Conservation (phyloP, 148 eudicot species). For the Persicaria maculosa region DNA sequence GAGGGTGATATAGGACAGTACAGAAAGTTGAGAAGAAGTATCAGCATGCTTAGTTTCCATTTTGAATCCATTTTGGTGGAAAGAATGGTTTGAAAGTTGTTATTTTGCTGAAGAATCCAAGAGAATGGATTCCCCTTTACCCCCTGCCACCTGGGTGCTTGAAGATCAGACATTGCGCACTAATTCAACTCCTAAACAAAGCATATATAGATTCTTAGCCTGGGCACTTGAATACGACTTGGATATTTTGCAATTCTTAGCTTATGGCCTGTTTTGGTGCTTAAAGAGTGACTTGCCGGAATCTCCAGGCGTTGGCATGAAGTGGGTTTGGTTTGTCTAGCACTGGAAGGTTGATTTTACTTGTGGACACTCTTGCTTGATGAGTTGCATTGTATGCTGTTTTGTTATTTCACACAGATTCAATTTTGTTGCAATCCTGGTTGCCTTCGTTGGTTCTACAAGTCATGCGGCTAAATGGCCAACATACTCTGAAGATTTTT, state of each 20-base stretch:
- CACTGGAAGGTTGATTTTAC: constrained; percentile 3
- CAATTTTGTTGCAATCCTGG: neutral
- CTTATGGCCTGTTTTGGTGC: constrained; percentile 3
- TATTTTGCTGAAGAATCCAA: neutral
- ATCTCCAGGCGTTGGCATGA: neutral
- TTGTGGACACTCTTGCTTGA: constrained; percentile 1
- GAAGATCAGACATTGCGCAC: constrained; percentile 1
- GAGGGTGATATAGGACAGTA: neutral
- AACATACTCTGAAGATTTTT: constrained; percentile 6
- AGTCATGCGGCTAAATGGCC: neutral
- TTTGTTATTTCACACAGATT: neutral
- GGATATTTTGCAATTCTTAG: neutral
- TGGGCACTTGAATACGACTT: constrained; percentile 1
- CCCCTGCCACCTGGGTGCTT: neutral
- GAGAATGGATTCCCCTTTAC: neutral
- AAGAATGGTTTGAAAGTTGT: neutral
- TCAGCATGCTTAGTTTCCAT: neutral
- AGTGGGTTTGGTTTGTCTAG: constrained; percentile 5
- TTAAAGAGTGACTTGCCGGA: neutral
- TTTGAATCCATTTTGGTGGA: neutral
- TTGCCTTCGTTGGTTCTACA: neutral
- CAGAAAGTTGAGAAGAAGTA: neutral
- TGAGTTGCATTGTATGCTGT: constrained; percentile 2
- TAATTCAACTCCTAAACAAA: neutral
- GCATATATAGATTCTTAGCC: neutral